Conservation (phyloP, 169 alveolate species). For the Babesia caballi region DNA sequence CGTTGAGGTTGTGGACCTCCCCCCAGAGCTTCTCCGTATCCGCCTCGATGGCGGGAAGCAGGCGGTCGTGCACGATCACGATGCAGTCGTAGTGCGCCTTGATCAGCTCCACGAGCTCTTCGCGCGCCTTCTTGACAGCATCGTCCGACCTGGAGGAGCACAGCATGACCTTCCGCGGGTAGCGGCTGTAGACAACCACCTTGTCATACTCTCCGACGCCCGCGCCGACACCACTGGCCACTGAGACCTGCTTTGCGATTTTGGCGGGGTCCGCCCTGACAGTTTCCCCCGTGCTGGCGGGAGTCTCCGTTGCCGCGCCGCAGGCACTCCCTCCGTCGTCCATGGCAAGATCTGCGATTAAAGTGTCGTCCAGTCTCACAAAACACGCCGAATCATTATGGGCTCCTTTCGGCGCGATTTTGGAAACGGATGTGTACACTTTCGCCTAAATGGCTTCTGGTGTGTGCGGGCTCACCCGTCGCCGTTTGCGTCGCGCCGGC, state of each 20-base stretch:
- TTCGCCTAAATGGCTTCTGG: too few relatives aligned
- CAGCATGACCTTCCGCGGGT: slow-evolving; percentile 45
- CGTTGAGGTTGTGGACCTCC: slow-evolving; percentile 20
- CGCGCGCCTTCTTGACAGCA: slow-evolving; percentile 8
- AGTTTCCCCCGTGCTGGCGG: not conserved
- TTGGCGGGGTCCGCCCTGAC: slow-evolving; percentile 3
- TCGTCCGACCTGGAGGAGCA: slow-evolving; percentile 40
- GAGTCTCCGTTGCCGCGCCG: not conserved
- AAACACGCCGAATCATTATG: too few relatives aligned
- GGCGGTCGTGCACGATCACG: slow-evolving; percentile 42
- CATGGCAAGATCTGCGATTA: too few relatives aligned
- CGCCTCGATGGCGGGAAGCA: slow-evolving; percentile 27
- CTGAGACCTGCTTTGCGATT: not conserved
- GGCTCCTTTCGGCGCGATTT: too few relatives aligned
- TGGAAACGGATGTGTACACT: too few relatives aligned
- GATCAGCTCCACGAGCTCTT: slow-evolving; percentile 7
- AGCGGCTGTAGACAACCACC: slow-evolving; percentile 25
- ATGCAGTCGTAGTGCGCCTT: slow-evolving; percentile 26
- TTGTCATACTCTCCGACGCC: slow-evolving; percentile 1
- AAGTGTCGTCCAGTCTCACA: too few relatives aligned
- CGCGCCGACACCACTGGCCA: not conserved
- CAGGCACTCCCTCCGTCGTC: not conserved
- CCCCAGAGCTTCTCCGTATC: slow-evolving; percentile 56
- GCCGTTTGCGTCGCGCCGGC: too few relatives aligned
- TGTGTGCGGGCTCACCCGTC: too few relatives aligned